phyloP scores from a whole-genome alignment of 2,329 filamentous ascomycete genomes.

The Talaromyces sp. region DNA sequence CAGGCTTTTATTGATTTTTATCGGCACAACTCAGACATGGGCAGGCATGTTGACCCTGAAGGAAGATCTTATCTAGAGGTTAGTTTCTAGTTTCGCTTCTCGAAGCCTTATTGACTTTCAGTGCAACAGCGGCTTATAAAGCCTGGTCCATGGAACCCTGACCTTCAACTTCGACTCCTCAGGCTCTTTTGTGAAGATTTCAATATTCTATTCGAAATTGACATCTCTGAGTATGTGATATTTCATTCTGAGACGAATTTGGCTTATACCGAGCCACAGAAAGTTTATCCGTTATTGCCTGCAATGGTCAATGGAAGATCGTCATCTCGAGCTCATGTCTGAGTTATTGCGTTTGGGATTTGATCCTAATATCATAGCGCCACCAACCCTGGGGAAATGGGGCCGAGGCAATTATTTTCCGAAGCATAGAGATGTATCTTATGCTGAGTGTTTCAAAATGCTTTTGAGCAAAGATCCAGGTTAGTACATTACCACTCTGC shows the following conservation, averaged over 20 bases:
- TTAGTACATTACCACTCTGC: neutral
- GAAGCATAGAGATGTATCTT: too few relatives aligned
- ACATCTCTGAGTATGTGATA: neutral
- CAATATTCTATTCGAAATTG: neutral
- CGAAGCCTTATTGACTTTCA: neutral
- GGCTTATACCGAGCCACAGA: neutral
- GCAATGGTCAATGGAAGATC: fast-evolving
- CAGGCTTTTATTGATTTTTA: neutral
- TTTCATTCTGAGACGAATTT: neutral
- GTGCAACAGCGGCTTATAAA: neutral
- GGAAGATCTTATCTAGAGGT: neutral
- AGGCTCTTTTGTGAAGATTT: neutral
- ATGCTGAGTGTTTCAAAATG: neutral
- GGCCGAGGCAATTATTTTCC: too few relatives aligned
- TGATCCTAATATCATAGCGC: neutral
- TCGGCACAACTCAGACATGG: neutral
- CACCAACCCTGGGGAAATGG: too few relatives aligned
- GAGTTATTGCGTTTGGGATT: neutral
- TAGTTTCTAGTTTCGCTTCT: neutral
- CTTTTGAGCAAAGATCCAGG: neutral
- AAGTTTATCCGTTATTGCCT: neutral
- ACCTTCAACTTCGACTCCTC: neutral
- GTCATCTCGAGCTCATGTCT: neutral
- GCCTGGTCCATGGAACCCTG: neutral
- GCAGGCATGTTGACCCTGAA: neutral